phyloP scores from a whole-genome alignment of 2,329 filamentous ascomycete species.

The Torrubiellomyces zombiae region DNA sequence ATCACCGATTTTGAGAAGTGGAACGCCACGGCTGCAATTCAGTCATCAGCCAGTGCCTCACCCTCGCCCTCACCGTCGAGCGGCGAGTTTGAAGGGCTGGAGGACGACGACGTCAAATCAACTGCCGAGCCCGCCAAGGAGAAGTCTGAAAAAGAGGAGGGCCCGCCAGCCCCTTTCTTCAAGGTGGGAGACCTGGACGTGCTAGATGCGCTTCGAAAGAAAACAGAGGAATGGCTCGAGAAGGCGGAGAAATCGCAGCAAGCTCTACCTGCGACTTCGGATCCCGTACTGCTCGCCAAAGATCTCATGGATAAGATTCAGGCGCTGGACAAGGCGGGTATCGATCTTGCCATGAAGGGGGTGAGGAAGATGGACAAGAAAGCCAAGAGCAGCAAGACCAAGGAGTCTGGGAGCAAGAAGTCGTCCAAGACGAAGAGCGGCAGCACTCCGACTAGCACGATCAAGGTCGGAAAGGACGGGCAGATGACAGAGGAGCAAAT shows the following conservation, averaged over 20 bases:
- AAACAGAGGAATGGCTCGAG: constrained; percentile 56
- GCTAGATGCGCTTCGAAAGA: constrained; percentile 44
- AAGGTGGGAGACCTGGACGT: constrained; percentile 52
- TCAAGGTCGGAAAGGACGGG: constrained; percentile 26
- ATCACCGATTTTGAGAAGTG: constrained; percentile 52
- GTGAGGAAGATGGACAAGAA: constrained; percentile 31
- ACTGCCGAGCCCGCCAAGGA: constrained; percentile 21
- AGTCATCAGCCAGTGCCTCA: constrained; percentile 17
- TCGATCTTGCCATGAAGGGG: constrained; percentile 55
- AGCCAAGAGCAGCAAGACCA: constrained; percentile 22
- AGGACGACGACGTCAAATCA: constrained; percentile 46
- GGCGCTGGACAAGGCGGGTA: constrained; percentile 53
- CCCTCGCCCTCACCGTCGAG: constrained; percentile 30
- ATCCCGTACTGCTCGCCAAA: constrained; percentile 57
- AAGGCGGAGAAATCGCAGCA: constrained; percentile 55
- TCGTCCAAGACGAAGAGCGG: constrained; percentile 19
- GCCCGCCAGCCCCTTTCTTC: constrained; percentile 50
- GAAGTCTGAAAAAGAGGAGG: constrained; percentile 28
- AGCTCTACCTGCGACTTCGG: constrained; percentile 49
- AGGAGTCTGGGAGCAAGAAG: constrained; percentile 20
- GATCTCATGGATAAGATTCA: constrained; percentile 55
- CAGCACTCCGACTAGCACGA: constrained; percentile 19
- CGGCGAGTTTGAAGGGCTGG: constrained; percentile 55
- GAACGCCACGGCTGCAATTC: constrained; percentile 34
- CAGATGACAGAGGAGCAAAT: constrained; percentile 18